Conservation (phyloP, 1,139 yeast genomes). For the Hansenula anomala region DNA sequence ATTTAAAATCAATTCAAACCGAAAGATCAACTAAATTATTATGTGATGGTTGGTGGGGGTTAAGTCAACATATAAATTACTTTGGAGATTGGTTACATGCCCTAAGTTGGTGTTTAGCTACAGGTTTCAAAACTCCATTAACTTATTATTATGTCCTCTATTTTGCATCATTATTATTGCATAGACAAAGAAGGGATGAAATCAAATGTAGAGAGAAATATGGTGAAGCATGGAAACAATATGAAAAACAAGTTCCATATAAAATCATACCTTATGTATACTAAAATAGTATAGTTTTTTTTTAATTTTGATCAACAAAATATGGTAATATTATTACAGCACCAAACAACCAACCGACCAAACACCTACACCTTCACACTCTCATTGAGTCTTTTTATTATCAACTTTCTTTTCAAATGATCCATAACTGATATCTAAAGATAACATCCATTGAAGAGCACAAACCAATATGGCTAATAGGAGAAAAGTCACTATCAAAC, state of each 20-base stretch:
- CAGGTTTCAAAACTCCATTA: constrained; percentile 76
- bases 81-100: constrained; percentile 95
- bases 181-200: constrained; percentile 89
- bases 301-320: no score
- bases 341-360: no score
- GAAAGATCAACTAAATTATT: constrained; percentile 75
- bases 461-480: constrained; percentile 44
- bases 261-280: constrained; percentile 87
- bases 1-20: constrained; percentile 66
- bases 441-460: constrained; percentile 59
- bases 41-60: constrained; percentile 95
- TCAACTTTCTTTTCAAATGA: constrained; percentile 67
- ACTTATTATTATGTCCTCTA: constrained; percentile 85
- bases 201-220: constrained; percentile 85
- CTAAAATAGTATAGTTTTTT: constrained; percentile 26
- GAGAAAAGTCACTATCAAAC: constrained; percentile 52
- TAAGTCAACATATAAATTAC: constrained; percentile 89
- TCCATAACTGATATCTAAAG: constrained; percentile 61
- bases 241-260: constrained; percentile 76
- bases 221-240: constrained; percentile 80
- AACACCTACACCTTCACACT: no score
- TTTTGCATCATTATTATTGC: constrained; percentile 76
- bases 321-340: no score
- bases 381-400: constrained; percentile 55
- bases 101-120: constrained; percentile 87